Conservation (phyloP, 805 yeast species). For the Schizosaccharomyces octosporus region DNA sequence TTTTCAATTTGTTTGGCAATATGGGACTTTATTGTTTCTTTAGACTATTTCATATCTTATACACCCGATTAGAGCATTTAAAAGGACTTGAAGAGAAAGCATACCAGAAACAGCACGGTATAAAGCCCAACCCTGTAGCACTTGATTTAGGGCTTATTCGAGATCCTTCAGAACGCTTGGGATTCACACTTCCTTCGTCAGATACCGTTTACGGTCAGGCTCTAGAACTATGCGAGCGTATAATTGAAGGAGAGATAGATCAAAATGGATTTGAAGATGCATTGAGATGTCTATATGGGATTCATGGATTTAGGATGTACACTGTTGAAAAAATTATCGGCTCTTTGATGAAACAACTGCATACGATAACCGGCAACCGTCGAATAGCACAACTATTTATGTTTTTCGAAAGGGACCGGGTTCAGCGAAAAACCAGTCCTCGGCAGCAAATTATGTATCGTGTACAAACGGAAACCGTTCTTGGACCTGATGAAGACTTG, state of each 20-base stretch:
- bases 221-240: constrained; percentile 43
- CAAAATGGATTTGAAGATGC: constrained; percentile 90
- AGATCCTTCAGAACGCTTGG: constrained; percentile 33
- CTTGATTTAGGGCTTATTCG: constrained; percentile 62
- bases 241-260: constrained; percentile 75
- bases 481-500: constrained; percentile 77
- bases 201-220: constrained; percentile 59
- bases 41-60: constrained; percentile 62
- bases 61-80: constrained; percentile 55
- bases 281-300: constrained; percentile 79
- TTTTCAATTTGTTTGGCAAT: constrained; percentile 40
- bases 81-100: constrained; percentile 18
- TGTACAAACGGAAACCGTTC: constrained; percentile 56
- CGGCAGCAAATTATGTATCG: constrained; percentile 77
- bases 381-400: constrained; percentile 59
- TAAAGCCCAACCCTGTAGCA: constrained; percentile 34
- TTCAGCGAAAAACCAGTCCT: constrained; percentile 37
- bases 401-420: constrained; percentile 63
- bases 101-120: not conserved
- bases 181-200: constrained; percentile 31
- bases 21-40: constrained; percentile 72
- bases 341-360: constrained; percentile 63
- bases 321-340: constrained; percentile 84
- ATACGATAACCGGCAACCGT: constrained; percentile 52
- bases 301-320: constrained; percentile 75